phyloP scores from a whole-genome alignment of 2,329 filamentous ascomycete genomes.

The Aschersonia sp. region DNA sequence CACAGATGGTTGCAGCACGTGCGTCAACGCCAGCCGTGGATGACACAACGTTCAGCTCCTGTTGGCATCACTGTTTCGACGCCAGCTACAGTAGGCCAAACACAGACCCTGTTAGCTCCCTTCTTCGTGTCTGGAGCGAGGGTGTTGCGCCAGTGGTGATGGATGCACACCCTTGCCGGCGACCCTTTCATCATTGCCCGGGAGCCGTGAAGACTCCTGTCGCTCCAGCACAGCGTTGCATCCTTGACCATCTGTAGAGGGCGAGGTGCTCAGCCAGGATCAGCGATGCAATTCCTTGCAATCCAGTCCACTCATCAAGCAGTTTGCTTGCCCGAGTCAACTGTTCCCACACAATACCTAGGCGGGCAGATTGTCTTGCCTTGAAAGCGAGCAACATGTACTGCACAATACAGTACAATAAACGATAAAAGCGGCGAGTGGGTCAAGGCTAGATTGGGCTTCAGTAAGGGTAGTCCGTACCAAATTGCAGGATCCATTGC shows the following conservation, averaged over 20 bases:
- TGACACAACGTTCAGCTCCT: slow-evolving; percentile 6
- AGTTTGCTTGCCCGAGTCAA: too few species aligned
- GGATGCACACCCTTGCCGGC: neutral
- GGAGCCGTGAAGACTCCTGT: neutral
- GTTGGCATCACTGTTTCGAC: slow-evolving; percentile 1
- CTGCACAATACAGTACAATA: neutral
- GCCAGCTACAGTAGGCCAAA: neutral
- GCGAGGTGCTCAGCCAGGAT: neutral
- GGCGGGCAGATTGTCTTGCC: neutral
- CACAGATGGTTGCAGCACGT: neutral
- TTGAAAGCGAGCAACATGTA: neutral
- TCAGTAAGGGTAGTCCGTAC: neutral
- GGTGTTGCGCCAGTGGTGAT: neutral
- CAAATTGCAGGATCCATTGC: neutral
- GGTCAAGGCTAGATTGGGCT: slow-evolving; percentile 1
- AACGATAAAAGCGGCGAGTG: neutral
- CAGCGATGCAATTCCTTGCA: neutral
- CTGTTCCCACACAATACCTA: too few species aligned
- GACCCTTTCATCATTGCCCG: neutral
- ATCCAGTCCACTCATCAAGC: too few species aligned
- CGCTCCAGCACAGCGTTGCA: neutral
- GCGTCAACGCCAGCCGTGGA: slow-evolving; percentile 3
- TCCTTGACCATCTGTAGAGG: neutral
- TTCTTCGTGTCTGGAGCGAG: slow-evolving; percentile 1
- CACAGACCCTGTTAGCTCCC: slow-evolving; percentile 2